Evolutionary conservation across 2,329 filamentous ascomycete species (phyloP), one percentile per base, ranked within the genome.

Genomic region (Fusarium setosum): DNA sequence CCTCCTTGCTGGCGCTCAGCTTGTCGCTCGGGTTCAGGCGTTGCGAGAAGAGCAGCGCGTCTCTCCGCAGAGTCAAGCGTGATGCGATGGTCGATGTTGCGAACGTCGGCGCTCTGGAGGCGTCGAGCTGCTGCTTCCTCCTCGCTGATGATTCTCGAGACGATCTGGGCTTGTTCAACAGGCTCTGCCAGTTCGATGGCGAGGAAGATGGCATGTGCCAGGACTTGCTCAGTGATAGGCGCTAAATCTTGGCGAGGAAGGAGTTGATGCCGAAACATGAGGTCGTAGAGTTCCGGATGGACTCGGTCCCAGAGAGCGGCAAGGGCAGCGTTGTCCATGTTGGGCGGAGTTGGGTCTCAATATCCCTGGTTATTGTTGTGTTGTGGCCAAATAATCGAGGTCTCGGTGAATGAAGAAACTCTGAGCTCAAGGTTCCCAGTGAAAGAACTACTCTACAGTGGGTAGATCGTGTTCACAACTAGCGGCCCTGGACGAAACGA

Each of bases 131-230:
- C 68, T 3, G 52, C 11, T 11, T 73, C 72, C 4, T 71, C 63
- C n/a, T 73, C 68, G 0, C 68, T 18, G 24, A 73, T 59, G 10
- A 73, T 62, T 9, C 69, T 66, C 3, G 59, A 61, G 8, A 72
- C 32, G 6, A 73, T 26, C 9, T 59, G 44, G 15, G 56, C 31
- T 15, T 74, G 72, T 13, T 70, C 64, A 1, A 35, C 23, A 0
- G 56, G 47, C 2, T 72, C 63, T 5, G 63, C 57, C 10, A 70
- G 59, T 34, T 71, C 61, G 13, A 73, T 56, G 6, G 72, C 72
- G 5, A 72, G 20, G 1, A 21, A 6, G 17, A 69, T 65, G 4
- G 58, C 47, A 2, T 50, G 59, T 6, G 68, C 69, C 6, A 73
- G 37, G 5, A 40, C 47, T 2, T 53, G 17, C 40, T 71, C 62